phyloP scores from a whole-genome alignment of 345 rosid species.

The Pseudoturritis turrita region DNA sequence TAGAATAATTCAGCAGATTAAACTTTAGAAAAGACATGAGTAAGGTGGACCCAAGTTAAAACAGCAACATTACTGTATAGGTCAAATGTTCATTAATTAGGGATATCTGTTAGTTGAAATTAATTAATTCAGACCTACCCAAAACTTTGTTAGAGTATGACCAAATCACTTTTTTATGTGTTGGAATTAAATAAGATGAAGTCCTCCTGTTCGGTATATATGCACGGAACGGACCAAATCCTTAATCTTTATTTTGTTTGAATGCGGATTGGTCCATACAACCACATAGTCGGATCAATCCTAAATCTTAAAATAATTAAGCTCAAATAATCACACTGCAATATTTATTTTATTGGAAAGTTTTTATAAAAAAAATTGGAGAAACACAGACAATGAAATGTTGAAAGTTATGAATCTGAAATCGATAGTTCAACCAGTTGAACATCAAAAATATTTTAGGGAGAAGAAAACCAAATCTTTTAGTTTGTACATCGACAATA shows the following conservation, averaged over 20 bases:
- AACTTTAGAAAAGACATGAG: slow-evolving; percentile 16
- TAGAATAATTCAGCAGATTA: not conserved
- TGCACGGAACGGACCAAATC: not conserved
- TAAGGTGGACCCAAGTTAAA: slow-evolving; percentile 5
- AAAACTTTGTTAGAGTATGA: no score
- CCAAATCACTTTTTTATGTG: no score
- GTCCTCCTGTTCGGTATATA: not conserved
- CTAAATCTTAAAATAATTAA: not conserved
- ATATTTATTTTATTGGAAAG: not conserved
- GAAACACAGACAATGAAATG: not conserved
- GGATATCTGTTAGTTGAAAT: not conserved
- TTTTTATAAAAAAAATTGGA: not conserved
- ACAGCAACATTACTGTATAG: slow-evolving; percentile 10
- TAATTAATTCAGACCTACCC: not conserved
- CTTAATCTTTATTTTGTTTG: not conserved
- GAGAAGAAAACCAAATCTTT: no score
- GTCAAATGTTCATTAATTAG: slow-evolving; percentile 12
- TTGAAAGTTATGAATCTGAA: not conserved
- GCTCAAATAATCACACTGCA: no score
- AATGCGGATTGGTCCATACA: not conserved
- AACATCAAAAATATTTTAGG: no score
- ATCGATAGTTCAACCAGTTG: no score
- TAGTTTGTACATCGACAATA: no score
- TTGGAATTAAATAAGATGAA: not conserved
- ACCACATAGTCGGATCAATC: not conserved